Evolutionary conservation across 768 basidiomycete genomes (phyloP).

Genomic region (Mycena olivaceomarginata): DNA sequence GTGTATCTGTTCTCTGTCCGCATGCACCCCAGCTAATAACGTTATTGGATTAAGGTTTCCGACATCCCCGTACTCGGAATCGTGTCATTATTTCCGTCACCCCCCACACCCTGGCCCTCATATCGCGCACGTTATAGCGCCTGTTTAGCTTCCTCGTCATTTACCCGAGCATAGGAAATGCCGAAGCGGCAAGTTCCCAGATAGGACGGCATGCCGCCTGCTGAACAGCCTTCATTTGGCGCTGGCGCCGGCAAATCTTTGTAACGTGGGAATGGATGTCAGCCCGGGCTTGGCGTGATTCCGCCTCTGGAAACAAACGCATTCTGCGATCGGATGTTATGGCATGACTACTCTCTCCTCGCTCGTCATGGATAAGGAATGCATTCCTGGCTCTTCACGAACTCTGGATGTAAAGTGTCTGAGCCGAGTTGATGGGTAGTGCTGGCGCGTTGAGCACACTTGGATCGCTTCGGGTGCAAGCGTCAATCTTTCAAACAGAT

Average conservation of each 20-base stretch:
- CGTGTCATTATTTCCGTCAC: neutral
- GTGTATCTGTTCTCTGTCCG: no score
- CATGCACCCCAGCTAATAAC: no score
- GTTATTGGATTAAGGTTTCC: no score
- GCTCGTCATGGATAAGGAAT: conserved; percentile 13
- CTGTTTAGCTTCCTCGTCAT: neutral
- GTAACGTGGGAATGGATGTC: neutral
- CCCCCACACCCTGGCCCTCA: neutral
- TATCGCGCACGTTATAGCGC: neutral
- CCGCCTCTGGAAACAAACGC: neutral
- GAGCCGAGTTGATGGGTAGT: neutral
- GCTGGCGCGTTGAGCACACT: conserved; percentile 14
- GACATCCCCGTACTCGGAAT: no score
- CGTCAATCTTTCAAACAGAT: neutral
- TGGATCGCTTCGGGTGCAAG: conserved; percentile 6
- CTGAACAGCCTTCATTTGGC: neutral
- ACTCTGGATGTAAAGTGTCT: conserved; percentile 15
- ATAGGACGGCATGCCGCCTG: neutral
- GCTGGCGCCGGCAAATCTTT: neutral
- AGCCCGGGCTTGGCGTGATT: neutral
- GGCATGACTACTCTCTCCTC: neutral
- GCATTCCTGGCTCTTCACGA: conserved; percentile 20
- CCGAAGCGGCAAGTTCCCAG: neutral
- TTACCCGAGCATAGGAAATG: neutral
- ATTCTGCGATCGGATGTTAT: neutral